Evolutionary conservation across 371 early-diverging fungal genomes (phyloP).

Genomic region (Lichtheimia ramosa): DNA sequence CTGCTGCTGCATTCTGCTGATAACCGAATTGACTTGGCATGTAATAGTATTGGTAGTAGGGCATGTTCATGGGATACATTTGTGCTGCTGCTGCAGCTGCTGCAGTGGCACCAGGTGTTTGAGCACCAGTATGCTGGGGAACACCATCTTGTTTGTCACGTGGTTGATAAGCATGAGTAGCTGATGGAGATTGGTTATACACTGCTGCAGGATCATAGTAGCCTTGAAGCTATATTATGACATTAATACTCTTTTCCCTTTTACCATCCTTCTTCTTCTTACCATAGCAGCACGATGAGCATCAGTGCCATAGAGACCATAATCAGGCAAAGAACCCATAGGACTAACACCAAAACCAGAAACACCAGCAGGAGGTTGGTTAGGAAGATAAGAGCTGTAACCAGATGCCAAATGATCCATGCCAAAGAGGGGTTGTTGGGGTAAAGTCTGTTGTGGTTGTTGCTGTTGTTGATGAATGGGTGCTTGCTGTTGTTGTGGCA

Average conservation of each 20-base stretch:
- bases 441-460: conserved; percentile 4
- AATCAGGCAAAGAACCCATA: conserved; percentile 52
- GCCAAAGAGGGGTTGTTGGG: conserved; percentile 23
- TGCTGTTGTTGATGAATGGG: conserved; percentile 7
- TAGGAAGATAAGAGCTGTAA: conserved; percentile 48
- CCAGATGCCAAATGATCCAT: conserved; percentile 60
- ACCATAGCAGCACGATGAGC: conserved; percentile 36
- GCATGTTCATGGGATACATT: conserved; percentile 31
- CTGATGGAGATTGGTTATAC: conserved; percentile 22
- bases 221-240: conserved; percentile 10
- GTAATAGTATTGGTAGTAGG: conserved; percentile 76
- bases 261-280: neutral
- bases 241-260: neutral
- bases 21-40: conserved; percentile 72
- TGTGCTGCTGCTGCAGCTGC: conserved; percentile 9
- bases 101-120: conserved; percentile 5
- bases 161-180: conserved; percentile 22
- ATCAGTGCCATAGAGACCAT: conserved; percentile 20
- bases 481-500: conserved; percentile 15
- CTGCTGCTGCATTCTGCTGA: conserved; percentile 40
- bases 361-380: conserved; percentile 36
- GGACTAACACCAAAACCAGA: conserved; percentile 60
- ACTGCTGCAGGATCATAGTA: conserved; percentile 45
- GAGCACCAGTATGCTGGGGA: conserved; percentile 9
- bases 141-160: conserved; percentile 26